Conservation (phyloP, 805 yeast species). For the Candida oleophila region DNA sequence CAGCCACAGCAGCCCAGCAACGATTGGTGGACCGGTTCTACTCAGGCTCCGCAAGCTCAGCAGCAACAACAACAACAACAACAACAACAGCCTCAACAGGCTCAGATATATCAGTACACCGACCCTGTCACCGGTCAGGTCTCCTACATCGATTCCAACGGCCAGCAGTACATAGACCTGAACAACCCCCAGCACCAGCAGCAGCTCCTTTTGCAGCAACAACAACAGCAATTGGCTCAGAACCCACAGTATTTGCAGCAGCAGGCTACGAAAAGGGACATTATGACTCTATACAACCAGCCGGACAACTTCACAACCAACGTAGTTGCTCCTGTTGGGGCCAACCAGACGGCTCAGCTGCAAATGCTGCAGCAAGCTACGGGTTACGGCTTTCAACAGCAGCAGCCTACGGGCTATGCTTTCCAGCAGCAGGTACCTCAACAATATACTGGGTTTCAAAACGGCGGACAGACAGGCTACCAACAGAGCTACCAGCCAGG, state of each 20-base stretch:
- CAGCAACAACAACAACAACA: slow-evolving; percentile 18
- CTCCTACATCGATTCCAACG: slow-evolving; percentile 64
- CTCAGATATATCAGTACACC: slow-evolving; percentile 62
- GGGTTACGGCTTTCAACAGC: slow-evolving; percentile 9
- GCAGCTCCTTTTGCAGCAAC: slow-evolving; percentile 31
- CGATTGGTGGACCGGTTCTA: slow-evolving; percentile 10
- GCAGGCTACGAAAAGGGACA: slow-evolving; percentile 38
- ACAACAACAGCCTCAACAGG: slow-evolving; percentile 27
- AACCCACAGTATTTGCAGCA: slow-evolving; percentile 17
- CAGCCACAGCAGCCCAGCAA: slow-evolving; percentile 15
- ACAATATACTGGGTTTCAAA: not conserved
- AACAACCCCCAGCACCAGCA: slow-evolving; percentile 44
- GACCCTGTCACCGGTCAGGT: slow-evolving; percentile 72
- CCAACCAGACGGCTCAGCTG: slow-evolving; percentile 8
- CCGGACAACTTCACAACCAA: slow-evolving; percentile 27
- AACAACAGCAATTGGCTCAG: slow-evolving; percentile 25
- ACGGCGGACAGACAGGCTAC: not conserved
- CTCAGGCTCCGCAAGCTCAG: slow-evolving; percentile 9
- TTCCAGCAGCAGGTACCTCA: slow-evolving; percentile 5
- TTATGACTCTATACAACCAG: slow-evolving; percentile 43
- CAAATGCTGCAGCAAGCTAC: slow-evolving; percentile 12
- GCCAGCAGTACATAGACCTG: slow-evolving; percentile 60
- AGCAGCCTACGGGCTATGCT: slow-evolving; percentile 4
- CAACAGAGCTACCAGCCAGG: not conserved
- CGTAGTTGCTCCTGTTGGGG: slow-evolving; percentile 23